Evolutionary conservation across 192 early-diverging fungal species (phyloP), one percentile per base, ranked within the genome.

Genomic region (Coemansia sp.): DNA sequence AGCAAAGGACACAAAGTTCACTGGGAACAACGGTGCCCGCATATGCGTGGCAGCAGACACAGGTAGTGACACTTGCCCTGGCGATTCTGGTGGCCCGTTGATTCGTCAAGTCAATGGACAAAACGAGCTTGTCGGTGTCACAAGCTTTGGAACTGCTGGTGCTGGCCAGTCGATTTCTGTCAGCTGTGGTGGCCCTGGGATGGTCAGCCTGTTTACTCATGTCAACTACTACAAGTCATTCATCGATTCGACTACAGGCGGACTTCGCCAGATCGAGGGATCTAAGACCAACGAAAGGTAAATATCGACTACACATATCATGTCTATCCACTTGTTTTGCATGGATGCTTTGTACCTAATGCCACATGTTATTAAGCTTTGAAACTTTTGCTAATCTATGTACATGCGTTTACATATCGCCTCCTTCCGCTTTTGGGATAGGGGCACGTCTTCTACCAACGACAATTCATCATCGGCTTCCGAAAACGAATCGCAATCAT

Each of bases 71-170:
- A 77, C 80, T 0, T 85, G 84, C 51, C 74, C 74, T 0, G 84
- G 84, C 23, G 84, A 85, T 35, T 82, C 80, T 3, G 84, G 84
- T 3, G 84, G 84, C 9, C 84, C 80, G 2, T 39, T 85, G 63
- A 64, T 84, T 26, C 81, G 72, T 63, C 29, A 68, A 39, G 61
- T 73, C 23, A 62, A 63, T 29, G 77, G 84, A 23, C 68, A 60
- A n/a, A 68, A 67, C 28, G 67, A 64, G 49, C 55, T 82, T 46
- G 72, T 71, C 2, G 84, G 84, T 5, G 72, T 85, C 34, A 82
- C 80, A 18, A 82, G 79, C 67, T 85, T 79, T 71, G 84, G 80
- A 5, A 77, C 80, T 0, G 66, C 67, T 0, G 78, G 71, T 13
- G 42, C 78, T 23, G 72, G 72, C 10, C 64, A 71, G 58, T 53